These are phyloP conservation scores for Fennellomyces sp. DNA, from an alignment of 371 early-diverging fungal species.

Conservation along the genomic window DNA sequence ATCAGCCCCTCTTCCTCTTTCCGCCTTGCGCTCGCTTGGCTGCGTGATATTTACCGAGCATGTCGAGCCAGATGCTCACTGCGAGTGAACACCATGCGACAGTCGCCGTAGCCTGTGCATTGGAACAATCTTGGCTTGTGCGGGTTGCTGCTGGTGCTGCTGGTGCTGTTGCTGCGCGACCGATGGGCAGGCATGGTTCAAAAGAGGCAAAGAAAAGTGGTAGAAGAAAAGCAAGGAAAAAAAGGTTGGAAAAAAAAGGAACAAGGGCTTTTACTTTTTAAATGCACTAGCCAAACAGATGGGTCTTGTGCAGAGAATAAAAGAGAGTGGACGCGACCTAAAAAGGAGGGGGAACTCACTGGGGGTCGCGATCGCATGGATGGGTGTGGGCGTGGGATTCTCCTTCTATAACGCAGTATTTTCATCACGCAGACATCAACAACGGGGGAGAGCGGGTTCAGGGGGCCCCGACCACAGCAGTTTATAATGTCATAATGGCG, in stretches of 20 bases:
- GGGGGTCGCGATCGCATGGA: constrained; percentile 2
- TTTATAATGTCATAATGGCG: constrained; percentile 11
- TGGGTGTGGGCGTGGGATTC: constrained; percentile 6
- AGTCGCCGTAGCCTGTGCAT: constrained; percentile 63
- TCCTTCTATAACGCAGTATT: neutral
- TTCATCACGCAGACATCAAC: neutral
- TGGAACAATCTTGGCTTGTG: constrained; percentile 52
- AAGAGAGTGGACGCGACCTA: constrained; percentile 5
- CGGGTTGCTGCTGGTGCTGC: constrained; percentile 11
- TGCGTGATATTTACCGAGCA: constrained; percentile 46
- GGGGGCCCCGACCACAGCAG: too few species aligned
- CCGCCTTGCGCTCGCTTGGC: neutral
- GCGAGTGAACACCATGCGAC: constrained; percentile 64
- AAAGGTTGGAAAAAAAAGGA: neutral
- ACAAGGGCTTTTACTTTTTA: neutral
- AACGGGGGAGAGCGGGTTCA: neutral
- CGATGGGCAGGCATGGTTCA: constrained; percentile 11
- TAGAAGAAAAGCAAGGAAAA: constrained; percentile 2
- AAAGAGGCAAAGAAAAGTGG: constrained; percentile 1
- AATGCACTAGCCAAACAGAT: neutral
- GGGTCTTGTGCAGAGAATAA: neutral
- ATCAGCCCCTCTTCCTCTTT: neutral
- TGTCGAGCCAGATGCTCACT: constrained; percentile 65
- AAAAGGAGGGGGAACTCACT: constrained; percentile 1
- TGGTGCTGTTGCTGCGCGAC: constrained; percentile 11